These are phyloP conservation scores for Daldinia caldariorum DNA, from an alignment of 495 filamentous ascomycete species.

Conservation along the genomic window DNA sequence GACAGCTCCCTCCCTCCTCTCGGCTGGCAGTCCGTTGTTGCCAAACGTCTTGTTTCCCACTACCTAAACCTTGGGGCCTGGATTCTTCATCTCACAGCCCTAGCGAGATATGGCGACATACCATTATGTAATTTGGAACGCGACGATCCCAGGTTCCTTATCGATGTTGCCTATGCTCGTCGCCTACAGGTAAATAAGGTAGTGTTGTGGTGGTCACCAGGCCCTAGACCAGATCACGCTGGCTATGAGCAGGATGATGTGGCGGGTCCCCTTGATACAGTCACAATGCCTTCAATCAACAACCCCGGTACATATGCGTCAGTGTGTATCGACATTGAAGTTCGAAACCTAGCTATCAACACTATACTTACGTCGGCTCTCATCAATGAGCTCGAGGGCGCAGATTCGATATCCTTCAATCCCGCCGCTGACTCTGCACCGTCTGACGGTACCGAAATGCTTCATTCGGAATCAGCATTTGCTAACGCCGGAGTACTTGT, in stretches of 20 bases:
- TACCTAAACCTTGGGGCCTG: conserved; percentile 91
- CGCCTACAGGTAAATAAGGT: conserved; percentile 91
- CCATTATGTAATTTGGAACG: conserved; percentile 94
- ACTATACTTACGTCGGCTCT: conserved; percentile 95
- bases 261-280: conserved; percentile 81
- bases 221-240: conserved; percentile 89
- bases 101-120: conserved; percentile 91
- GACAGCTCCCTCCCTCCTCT: conserved; percentile 90
- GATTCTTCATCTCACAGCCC: conserved; percentile 85
- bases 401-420: conserved; percentile 80
- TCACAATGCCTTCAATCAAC: conserved; percentile 94
- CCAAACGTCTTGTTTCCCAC: conserved; percentile 83
- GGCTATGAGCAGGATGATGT: conserved; percentile 96
- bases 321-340: conserved; percentile 94
- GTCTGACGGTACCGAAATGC: conserved; percentile 64
- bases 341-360: conserved; percentile 96
- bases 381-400: conserved; percentile 96
- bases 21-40: conserved; percentile 92
- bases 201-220: conserved; percentile 96
- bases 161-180: conserved; percentile 94
- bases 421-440: conserved; percentile 72
- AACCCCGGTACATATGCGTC: conserved; percentile 92
- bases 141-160: conserved; percentile 92
- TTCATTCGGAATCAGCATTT: conserved; percentile 92
- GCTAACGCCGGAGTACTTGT: conserved; percentile 89